phyloP scores from a whole-genome alignment of 805 yeast species.

The Candida schatavii region DNA sequence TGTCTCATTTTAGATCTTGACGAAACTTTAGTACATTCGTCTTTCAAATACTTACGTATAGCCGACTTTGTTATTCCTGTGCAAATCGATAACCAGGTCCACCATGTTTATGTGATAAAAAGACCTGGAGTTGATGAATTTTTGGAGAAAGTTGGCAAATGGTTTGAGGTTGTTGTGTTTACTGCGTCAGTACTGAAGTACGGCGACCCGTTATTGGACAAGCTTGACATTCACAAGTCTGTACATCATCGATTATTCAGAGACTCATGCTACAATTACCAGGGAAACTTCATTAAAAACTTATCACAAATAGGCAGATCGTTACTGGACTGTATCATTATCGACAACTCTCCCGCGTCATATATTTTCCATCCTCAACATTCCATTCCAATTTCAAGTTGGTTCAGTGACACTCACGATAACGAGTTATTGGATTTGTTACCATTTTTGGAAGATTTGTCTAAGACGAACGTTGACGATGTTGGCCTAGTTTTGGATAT shows the following conservation, averaged over 20 bases:
- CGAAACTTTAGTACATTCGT: constrained; percentile 94
- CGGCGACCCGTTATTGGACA: constrained; percentile 93
- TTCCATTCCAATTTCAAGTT: constrained; percentile 93
- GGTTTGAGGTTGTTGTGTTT: constrained; percentile 93
- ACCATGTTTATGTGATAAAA: constrained; percentile 93
- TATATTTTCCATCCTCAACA: constrained; percentile 97
- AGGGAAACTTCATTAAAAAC: constrained; percentile 93
- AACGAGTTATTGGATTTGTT: constrained; percentile 89
- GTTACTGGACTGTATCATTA: constrained; percentile 75
- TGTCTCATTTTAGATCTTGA: constrained; percentile 90
- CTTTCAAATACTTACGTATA: constrained; percentile 85
- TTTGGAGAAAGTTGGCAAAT: constrained; percentile 72
- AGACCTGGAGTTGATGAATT: constrained; percentile 98
- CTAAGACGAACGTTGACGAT: constrained; percentile 71
- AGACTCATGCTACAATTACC: constrained; percentile 90
- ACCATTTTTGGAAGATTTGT: constrained; percentile 85
- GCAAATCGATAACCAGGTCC: constrained; percentile 88
- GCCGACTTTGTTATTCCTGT: constrained; percentile 98
- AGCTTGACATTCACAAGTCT: constrained; percentile 68
- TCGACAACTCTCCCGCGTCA: constrained; percentile 98
- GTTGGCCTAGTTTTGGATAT: constrained; percentile 85
- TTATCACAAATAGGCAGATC: constrained; percentile 94
- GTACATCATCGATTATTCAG: constrained; percentile 92
- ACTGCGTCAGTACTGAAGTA: constrained; percentile 95
- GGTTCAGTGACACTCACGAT: constrained; percentile 98